Evolutionary conservation across 1,284 basidiomycete species (phyloP), one percentile per base, ranked within the genome.

Genomic region (Abortiporus biennis): DNA sequence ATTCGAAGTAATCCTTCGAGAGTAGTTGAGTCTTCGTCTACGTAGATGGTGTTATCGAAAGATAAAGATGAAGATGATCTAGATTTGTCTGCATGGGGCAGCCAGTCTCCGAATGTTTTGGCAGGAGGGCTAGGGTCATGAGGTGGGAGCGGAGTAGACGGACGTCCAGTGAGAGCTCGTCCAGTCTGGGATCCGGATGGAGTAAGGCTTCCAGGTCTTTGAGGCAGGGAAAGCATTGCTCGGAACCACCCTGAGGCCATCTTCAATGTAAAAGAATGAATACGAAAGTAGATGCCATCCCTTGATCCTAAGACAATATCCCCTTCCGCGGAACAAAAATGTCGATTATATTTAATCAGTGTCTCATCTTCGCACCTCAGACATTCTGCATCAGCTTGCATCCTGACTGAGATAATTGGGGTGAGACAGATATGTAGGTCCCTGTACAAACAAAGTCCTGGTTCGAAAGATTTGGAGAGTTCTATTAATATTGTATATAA

Each of bases 241-340:
- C 70, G 66, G 54, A 79, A 79, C 70, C 79, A 80, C 20, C 72
- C 71, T 2, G 78, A 82, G 0, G 78, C 77, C n/a, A 71, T 78
- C 50, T 72, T 75, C 32, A 83, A 65, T 1, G 71, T 76, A 55
- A 65, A 72, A 0, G 74, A 72, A 46, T 78, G 78, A 12, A 80
- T 64, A 16, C 71, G 71, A 54, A 82, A 83, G 50, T 69, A 66
- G 20, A 68, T 53, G 11, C 64, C 64, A 43, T 69, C 69, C 38
- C 63, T 65, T 4, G 72, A 63, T 27, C 55, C 61, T 1, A 77
- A 55, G 13, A 79, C 58, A 16, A 78, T 63, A 44, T 81, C 76
- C 16, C 66, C 71, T 30, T 73, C 72, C 9, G 57, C 54, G 13
- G 64, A 68, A 29, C 65, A 59, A 53, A 81, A 79, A 2, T 63